Evolutionary conservation across 805 yeast genomes (phyloP).

Genomic region (Ogataea paradorogensis): DNA sequence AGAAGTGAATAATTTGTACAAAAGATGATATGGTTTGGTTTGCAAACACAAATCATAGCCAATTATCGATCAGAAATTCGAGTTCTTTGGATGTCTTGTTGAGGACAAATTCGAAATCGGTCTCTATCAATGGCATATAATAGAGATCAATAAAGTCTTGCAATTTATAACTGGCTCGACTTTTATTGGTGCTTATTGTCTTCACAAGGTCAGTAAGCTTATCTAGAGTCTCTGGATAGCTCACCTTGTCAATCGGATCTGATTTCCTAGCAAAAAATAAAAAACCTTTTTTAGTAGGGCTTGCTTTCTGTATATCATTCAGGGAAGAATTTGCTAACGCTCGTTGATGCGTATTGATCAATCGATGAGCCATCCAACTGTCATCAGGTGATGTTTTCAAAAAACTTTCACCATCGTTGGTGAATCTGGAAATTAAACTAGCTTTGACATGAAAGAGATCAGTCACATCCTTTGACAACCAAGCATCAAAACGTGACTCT

Average conservation of each 20-base stretch:
- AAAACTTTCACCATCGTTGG: not conserved
- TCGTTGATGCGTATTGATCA: not conserved
- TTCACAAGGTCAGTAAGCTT: not conserved
- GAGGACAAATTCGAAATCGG: constrained; percentile 13
- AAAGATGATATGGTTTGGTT: not conserved
- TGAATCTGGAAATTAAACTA: constrained; percentile 1
- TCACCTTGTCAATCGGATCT: not conserved
- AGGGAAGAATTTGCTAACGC: not conserved
- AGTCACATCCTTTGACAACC: not conserved
- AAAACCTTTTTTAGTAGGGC: not conserved
- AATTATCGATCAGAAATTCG: constrained; percentile 13
- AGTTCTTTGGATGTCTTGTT: constrained; percentile 3
- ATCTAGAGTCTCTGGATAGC: not conserved
- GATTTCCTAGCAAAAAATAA: not conserved
- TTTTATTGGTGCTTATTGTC: not conserved
- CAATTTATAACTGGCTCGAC: not conserved
- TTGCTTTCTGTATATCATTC: not conserved
- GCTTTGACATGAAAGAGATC: constrained; percentile 1
- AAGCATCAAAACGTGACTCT: constrained; percentile 2
- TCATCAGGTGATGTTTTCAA: not conserved
- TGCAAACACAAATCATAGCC: not conserved
- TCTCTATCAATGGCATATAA: constrained; percentile 12
- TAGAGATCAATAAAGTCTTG: constrained; percentile 4
- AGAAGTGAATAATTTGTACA: not conserved
- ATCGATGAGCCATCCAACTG: not conserved